phyloP scores from a whole-genome alignment of 2,329 filamentous ascomycete species.

The Allantophomopsis lycopodina region DNA sequence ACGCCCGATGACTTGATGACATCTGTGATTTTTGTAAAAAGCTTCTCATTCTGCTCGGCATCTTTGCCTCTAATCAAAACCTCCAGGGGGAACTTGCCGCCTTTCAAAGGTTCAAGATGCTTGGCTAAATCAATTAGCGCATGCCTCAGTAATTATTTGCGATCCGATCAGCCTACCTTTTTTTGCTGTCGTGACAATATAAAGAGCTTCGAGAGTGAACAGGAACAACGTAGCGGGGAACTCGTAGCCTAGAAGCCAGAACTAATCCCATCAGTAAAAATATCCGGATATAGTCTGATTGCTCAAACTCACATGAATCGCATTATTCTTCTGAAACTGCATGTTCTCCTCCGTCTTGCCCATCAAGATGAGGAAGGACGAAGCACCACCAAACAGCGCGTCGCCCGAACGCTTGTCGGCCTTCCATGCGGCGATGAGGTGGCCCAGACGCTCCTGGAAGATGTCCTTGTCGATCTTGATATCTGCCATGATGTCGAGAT shows the following conservation, averaged over 20 bases:
- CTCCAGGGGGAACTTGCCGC: conserved; percentile 84
- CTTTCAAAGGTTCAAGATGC: conserved; percentile 83
- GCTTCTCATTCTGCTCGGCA: conserved; percentile 78
- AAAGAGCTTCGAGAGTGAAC: conserved; percentile 75
- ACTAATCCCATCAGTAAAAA: conserved; percentile 35
- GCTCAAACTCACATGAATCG: conserved; percentile 64
- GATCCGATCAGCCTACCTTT: conserved; percentile 50
- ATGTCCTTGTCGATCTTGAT: conserved; percentile 90
- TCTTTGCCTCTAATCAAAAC: conserved; percentile 88
- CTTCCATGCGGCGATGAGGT: conserved; percentile 88
- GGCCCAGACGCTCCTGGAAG: conserved; percentile 87
- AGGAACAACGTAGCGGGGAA: conserved; percentile 94
- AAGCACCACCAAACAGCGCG: conserved; percentile 70
- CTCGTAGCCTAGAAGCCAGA: conserved; percentile 97
- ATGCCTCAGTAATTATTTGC: neutral
- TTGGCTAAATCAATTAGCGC: conserved; percentile 49
- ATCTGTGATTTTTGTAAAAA: conserved; percentile 72
- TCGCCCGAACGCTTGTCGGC: conserved; percentile 83
- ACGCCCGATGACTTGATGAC: conserved; percentile 80
- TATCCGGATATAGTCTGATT: neutral
- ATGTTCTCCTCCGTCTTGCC: conserved; percentile 86
- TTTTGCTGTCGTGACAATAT: conserved; percentile 91
- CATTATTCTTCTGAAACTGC: conserved; percentile 90
- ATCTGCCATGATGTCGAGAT: conserved; percentile 36
- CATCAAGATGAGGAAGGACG: conserved; percentile 80